phyloP scores from a whole-genome alignment of 441 rosid species.

The Euphorbia schlechtendalii region DNA sequence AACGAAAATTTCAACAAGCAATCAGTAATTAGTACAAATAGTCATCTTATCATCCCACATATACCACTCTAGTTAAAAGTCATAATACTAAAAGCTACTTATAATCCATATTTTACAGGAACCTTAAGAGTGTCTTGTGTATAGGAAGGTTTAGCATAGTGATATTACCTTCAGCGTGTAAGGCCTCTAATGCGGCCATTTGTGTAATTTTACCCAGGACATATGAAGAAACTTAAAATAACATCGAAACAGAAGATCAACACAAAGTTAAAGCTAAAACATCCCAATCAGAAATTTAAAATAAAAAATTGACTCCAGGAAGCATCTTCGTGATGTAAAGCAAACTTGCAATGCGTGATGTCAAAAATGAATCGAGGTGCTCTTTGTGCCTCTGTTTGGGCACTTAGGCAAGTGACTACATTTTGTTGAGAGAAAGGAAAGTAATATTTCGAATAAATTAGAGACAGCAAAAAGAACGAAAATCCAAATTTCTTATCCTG shows the following conservation, averaged over 20 bases:
- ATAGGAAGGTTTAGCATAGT: background rate
- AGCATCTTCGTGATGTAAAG: background rate
- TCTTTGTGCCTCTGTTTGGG: background rate
- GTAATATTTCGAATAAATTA: background rate
- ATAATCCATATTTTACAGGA: background rate
- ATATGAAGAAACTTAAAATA: too few relatives aligned
- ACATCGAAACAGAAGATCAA: background rate
- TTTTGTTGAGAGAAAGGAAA: background rate
- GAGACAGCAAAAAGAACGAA: background rate
- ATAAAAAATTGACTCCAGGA: conserved; percentile 5
- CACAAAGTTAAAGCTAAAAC: too few relatives aligned
- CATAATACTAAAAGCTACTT: background rate
- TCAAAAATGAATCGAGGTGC: background rate
- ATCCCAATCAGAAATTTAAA: too few relatives aligned
- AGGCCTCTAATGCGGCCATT: too few relatives aligned
- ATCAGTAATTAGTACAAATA: background rate
- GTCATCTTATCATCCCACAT: background rate
- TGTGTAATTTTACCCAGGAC: too few relatives aligned
- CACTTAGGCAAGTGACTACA: background rate
- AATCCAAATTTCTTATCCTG: background rate
- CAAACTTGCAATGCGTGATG: background rate
- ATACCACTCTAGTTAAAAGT: background rate
- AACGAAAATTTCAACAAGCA: conserved; percentile 5
- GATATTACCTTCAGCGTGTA: too few relatives aligned
- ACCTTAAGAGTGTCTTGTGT: background rate